A percentile compares a stretch with the other conserved stretches of the same genome.
Evolutionary conservation across 805 yeast genomes (phyloP).

Genomic region (Candida corydali): DNA sequence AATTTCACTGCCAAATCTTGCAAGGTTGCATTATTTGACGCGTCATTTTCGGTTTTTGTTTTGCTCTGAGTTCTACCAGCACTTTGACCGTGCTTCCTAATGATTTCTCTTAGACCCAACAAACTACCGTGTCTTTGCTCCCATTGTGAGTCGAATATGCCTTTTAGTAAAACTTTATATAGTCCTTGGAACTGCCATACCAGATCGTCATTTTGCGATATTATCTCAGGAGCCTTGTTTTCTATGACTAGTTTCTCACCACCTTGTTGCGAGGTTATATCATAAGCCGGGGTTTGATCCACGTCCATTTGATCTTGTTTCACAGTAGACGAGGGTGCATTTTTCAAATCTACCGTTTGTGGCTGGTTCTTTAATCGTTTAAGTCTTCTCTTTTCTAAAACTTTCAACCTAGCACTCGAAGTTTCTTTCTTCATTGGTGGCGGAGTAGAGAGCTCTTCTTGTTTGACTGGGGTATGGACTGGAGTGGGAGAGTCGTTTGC

Average conservation of each 20-base stretch:
- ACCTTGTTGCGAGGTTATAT: constrained; percentile 75
- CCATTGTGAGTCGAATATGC: constrained; percentile 84
- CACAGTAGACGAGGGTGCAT: too few species aligned
- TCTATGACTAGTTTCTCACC: constrained; percentile 83
- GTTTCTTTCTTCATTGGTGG: constrained; percentile 22
- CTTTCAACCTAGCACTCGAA: constrained; percentile 76
- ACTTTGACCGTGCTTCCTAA: constrained; percentile 75
- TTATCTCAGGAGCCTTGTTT: constrained; percentile 58
- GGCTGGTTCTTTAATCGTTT: constrained; percentile 27
- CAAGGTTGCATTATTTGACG: constrained; percentile 61
- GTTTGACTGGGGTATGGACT: constrained; percentile 6
- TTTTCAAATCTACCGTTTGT: constrained; percentile 3
- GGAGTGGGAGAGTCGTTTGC: constrained; percentile 10
- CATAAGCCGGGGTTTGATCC: constrained; percentile 38
- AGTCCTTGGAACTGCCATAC: constrained; percentile 96
- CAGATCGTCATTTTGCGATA: constrained; percentile 67
- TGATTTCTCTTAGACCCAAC: constrained; percentile 82
- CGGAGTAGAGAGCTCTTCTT: constrained; percentile 9
- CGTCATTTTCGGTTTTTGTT: constrained; percentile 56
- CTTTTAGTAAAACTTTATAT: constrained; percentile 73
- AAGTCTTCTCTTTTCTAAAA: constrained; percentile 91
- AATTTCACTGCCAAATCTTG: constrained; percentile 87
- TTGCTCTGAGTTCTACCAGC: constrained; percentile 79
- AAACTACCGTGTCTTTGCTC: constrained; percentile 96
- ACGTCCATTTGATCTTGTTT: constrained; percentile 24